These are phyloP conservation scores for Phlegmacium glaucopus DNA, from an alignment of 768 basidiomycete species.

Conservation along the genomic window DNA sequence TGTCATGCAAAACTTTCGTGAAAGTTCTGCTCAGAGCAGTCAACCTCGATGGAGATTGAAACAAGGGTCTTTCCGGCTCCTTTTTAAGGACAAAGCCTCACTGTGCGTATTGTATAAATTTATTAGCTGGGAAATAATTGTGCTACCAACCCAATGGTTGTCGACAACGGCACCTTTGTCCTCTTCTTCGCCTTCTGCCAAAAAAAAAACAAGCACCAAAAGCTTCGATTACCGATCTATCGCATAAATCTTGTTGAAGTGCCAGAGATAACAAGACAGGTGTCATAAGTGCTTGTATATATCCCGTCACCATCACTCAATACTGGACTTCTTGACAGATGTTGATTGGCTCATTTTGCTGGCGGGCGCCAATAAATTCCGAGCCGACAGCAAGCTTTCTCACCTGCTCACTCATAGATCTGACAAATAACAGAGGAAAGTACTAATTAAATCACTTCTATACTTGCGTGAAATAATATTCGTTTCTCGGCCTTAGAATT, in stretches of 20 bases:
- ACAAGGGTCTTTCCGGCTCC: constrained; percentile 41
- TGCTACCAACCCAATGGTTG: constrained; percentile 37
- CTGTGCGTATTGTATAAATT: no score
- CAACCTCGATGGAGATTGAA: constrained; percentile 44
- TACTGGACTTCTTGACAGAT: constrained; percentile 31
- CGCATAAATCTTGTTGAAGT: no score
- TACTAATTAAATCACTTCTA: no score
- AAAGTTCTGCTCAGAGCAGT: constrained; percentile 45
- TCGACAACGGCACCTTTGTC: constrained; percentile 11
- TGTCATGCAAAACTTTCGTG: constrained; percentile 42
- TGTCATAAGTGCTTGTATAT: constrained; percentile 40
- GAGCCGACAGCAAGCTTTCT: constrained; percentile 47
- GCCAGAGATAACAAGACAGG: constrained; percentile 46
- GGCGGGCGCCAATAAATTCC: constrained; percentile 48
- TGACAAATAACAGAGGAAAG: constrained; percentile 62
- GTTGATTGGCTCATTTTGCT: no score
- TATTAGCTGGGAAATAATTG: constrained; percentile 59
- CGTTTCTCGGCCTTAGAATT: no score
- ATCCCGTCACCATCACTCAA: no score
- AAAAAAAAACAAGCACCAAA: not conserved
- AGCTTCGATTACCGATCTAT: no score
- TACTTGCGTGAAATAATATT: no score
- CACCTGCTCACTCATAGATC: constrained; percentile 48
- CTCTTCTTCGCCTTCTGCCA: constrained; percentile 1
- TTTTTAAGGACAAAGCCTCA: no score